These are phyloP conservation scores for Brassica rapa DNA, from an alignment of 345 rosid species.

Conservation along the genomic window DNA sequence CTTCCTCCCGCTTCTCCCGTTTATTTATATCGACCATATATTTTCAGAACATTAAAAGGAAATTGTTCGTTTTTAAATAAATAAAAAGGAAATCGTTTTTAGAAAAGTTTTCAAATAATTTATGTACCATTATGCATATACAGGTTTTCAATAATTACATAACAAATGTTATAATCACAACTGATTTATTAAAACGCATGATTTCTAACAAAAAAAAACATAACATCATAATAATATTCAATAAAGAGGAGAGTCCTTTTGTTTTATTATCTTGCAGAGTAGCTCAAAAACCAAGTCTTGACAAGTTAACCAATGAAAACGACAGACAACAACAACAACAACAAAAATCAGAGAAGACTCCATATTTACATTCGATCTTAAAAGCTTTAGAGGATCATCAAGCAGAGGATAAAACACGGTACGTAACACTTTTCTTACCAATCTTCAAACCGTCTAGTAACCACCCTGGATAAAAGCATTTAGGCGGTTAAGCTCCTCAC, in stretches of 20 bases:
- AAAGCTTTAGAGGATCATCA: slow-evolving; percentile 23
- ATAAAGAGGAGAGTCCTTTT: slow-evolving; percentile 25
- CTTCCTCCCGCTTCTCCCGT: background rate
- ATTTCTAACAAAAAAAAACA: background rate
- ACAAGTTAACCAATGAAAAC: slow-evolving; percentile 27
- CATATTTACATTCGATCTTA: slow-evolving; percentile 24
- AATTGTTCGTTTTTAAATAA: background rate
- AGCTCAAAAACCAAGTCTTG: slow-evolving; percentile 15
- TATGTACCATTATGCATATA: background rate
- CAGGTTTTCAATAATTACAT: background rate
- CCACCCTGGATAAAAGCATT: slow-evolving; percentile 95
- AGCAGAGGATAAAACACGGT: slow-evolving; percentile 7
- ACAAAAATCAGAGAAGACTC: slow-evolving; percentile 27
- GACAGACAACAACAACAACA: slow-evolving; percentile 7
- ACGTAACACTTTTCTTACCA: slow-evolving; percentile 1
- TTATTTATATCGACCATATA: background rate
- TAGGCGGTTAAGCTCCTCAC: slow-evolving; percentile 88
- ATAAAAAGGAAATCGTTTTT: too few relatives aligned
- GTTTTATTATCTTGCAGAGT: slow-evolving; percentile 34
- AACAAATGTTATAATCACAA: background rate
- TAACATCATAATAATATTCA: slow-evolving; percentile 1
- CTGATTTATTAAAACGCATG: background rate
- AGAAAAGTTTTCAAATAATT: background rate
- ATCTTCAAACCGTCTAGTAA: slow-evolving; percentile 53
- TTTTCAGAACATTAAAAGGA: background rate